Conservation (phyloP, 768 basidiomycete species). For the Rhizopogon vesiculosus region DNA sequence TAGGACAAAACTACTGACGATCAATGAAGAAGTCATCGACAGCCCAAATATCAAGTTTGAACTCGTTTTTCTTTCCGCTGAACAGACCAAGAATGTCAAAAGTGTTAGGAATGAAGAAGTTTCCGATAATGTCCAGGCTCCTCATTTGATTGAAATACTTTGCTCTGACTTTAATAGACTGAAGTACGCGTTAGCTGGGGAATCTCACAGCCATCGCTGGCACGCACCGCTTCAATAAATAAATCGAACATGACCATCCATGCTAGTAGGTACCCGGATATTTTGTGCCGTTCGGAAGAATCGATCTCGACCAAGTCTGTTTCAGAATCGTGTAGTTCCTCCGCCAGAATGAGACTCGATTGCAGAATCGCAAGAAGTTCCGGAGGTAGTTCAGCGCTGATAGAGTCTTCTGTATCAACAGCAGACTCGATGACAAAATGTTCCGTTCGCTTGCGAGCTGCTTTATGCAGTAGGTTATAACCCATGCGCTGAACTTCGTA, state of each 20-base stretch:
- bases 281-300: conserved; percentile 24
- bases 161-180: conserved; percentile 87
- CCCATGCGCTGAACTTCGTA: conserved; percentile 71
- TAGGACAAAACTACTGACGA: conserved; percentile 37
- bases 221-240: conserved; percentile 76
- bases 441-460: conserved; percentile 74
- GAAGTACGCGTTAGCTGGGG: conserved; percentile 3
- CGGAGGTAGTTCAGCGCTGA: conserved; percentile 53
- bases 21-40: conserved; percentile 81
- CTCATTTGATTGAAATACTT: conserved; percentile 86
- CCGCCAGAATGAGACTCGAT: conserved; percentile 36
- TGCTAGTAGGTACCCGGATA: conserved; percentile 68
- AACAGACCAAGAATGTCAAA: conserved; percentile 66
- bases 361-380: conserved; percentile 66
- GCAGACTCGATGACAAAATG: conserved; percentile 84
- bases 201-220: background rate
- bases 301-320: conserved; percentile 29
- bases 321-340: conserved; percentile 30
- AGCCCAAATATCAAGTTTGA: conserved; percentile 83
- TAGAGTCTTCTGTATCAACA: conserved; percentile 59
- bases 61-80: conserved; percentile 54
- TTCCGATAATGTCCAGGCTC: conserved; percentile 56
- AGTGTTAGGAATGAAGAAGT: conserved; percentile 66
- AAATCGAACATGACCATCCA: conserved; percentile 91
- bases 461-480: conserved; percentile 64